Base-by-base conservation (phyloP, 164 flowering plant genomes). In the Platanus orientalis region DNA sequence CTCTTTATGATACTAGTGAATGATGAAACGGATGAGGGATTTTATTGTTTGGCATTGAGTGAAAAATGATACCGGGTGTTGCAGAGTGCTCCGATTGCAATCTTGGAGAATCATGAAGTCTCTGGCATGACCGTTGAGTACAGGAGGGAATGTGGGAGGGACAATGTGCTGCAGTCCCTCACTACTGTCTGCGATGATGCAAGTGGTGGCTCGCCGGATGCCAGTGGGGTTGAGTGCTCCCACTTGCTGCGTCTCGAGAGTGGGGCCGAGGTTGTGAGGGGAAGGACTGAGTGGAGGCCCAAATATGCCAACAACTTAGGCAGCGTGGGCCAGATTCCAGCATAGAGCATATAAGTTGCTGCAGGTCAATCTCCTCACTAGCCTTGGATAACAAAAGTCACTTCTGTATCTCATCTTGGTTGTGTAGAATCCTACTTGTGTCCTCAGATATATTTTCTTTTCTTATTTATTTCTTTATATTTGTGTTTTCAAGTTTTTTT, bases 231-330 rank as follows among this genome's bases (percentile, higher is more conserved):
- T 5, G 93, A 86, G 72, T 91, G 92, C 70, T 78, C 81, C 52
- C 96, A 90, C 76, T 57, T 86, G 72, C 96, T 89, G 51, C 84
- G 87, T 32, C 85, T 86, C 4, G 90, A 84, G 67, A 74, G 64
- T 1, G 94, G 96, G 25, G 76, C 77, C 50, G 98, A 93, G 74
- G 73, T 93, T 60, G 78, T 93, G 61, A 82, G 87, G 66, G 94
- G 83, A 58, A 80, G 96, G 66, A 90, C 96, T 1, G 68, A 74
- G 67, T 93, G 98, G 98, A 84, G 96, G 82, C 96, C 95, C 48
- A 93, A 90, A 66, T 20, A 39, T 17, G 69, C 73, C 62, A 71
- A 73, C 58, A 76, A 71, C 59, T 59, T 72, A 27, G 77, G 74
- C 29, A 57, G 6, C 21, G 1, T 67, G 26, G 85, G 69, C 58